phyloP scores from a whole-genome alignment of 371 early-diverging fungal genomes.

The Dipsacomyces acuminosporus region DNA sequence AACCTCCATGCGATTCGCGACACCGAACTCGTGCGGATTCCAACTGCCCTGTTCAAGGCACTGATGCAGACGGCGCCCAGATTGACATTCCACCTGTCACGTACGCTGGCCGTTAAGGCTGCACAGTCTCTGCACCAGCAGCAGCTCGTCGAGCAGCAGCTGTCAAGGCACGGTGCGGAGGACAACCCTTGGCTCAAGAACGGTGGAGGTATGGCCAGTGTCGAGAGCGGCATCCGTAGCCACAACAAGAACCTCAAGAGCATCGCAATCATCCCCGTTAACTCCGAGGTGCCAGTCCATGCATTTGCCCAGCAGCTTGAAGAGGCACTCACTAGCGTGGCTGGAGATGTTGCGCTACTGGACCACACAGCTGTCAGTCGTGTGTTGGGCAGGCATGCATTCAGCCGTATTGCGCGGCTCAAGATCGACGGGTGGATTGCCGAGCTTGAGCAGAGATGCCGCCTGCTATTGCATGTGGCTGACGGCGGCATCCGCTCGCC shows the following conservation, averaged over 20 bases:
- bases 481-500: constrained; percentile 85
- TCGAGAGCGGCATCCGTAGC: constrained; percentile 50
- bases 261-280: constrained; percentile 87
- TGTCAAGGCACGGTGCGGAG: neutral
- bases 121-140: constrained; percentile 49
- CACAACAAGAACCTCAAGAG: constrained; percentile 91
- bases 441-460: constrained; percentile 84
- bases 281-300: constrained; percentile 70
- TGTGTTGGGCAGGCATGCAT: constrained; percentile 87
- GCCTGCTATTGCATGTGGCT: constrained; percentile 89
- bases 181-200: neutral
- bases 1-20: constrained; percentile 96
- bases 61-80: constrained; percentile 83
- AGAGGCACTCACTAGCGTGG: constrained; percentile 62
- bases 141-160: constrained; percentile 11
- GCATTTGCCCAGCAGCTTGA: constrained; percentile 84
- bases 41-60: constrained; percentile 88
- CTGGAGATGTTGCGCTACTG: constrained; percentile 70
- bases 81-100: constrained; percentile 85
- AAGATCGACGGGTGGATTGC: constrained; percentile 89
- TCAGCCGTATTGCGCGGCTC: constrained; percentile 82
- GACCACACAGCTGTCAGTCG: constrained; percentile 74
- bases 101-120: constrained; percentile 81
- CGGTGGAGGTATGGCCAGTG: neutral
- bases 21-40: constrained; percentile 93